Base-by-base conservation (phyloP, 2,329 filamentous ascomycete genomes). In the Stemphylium beticola region DNA sequence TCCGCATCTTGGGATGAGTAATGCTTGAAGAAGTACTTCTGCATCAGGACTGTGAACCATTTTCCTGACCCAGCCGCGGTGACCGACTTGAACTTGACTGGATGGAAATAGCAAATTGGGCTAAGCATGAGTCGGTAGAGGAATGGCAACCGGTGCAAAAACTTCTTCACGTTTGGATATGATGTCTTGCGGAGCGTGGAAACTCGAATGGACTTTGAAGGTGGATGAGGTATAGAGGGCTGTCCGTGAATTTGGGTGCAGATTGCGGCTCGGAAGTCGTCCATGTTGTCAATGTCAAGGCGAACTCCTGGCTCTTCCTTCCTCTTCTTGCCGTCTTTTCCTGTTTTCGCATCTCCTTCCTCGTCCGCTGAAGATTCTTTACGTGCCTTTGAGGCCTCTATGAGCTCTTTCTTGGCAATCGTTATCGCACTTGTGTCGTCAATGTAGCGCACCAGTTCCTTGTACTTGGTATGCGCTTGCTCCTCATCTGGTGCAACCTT, bases 21-120 rank as follows among this genome's bases (percentile, higher is more conserved):
- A 38, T 79, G 73, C 57, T 80, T 78, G 74, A 85, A 84, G 14
- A 84, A 67, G 17, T 82, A 74, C 29, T 79, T 64, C 32, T 78
- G 71, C 42, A 84, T 75, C 37, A 83, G 66, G 9, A 71, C 71
- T 2, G 79, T 77, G 15, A 83, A 75, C 77, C 80, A 84, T 49
- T 77, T 75, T 0, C 82, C 82, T 6, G 81, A 83, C 0, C 79
- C 78, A 4, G 79, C 80, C 1, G 77, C 77, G 22, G 77, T 82
- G 41, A 85, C 74, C 0, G 81, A 82, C n/a, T 74, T 66, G 55
- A 84, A 79, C 37, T 70, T 73, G 43, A 84, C 76, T 0, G 81
- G 78, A 55, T 84, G 82, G 53, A 84, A 82, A 58, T 84, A 82
- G 55, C 77, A 78, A 4, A 84, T 66, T 0, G 80, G 78, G 20